phyloP scores from a whole-genome alignment of 176 grass and related monocot species.

The Oropetium thomaeum region DNA sequence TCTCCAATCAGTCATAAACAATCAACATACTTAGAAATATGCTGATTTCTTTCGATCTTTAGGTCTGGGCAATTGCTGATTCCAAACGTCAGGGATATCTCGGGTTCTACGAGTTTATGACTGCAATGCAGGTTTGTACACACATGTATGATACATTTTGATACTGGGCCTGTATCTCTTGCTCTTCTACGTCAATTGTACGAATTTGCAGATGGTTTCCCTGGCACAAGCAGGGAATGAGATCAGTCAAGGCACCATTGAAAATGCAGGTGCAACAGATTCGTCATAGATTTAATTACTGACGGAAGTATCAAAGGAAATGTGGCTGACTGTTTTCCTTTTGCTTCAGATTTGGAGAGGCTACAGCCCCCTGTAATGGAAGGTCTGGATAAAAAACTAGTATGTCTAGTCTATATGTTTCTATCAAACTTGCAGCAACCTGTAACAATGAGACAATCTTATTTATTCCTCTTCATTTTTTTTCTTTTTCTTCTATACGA shows the following conservation, averaged over 20 bases:
- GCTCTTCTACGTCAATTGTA: not conserved
- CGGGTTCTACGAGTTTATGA: slow-evolving; percentile 63
- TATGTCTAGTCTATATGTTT: slow-evolving; percentile 44
- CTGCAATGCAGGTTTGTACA: slow-evolving; percentile 60
- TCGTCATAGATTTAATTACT: not conserved
- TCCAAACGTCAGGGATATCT: slow-evolving; percentile 83
- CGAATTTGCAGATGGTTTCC: slow-evolving; percentile 64
- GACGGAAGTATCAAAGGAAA: not conserved
- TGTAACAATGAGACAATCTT: not conserved
- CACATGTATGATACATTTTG: not conserved
- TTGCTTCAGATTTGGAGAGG: slow-evolving; percentile 62
- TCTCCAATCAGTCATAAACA: no score
- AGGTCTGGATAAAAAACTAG: slow-evolving; percentile 80
- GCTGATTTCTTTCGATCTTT: not conserved
- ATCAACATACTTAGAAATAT: no score
- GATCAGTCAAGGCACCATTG: slow-evolving; percentile 56
- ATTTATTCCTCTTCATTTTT: not conserved
- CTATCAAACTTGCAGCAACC: not conserved
- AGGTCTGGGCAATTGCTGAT: slow-evolving; percentile 80
- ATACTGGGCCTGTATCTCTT: slow-evolving; percentile 3
- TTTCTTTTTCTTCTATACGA: not conserved
- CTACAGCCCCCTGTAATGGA: slow-evolving; percentile 69
- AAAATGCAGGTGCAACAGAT: slow-evolving; percentile 48
- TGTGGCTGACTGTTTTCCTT: not conserved
- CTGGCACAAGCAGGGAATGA: slow-evolving; percentile 68